Conservation (phyloP, 2,329 filamentous ascomycete species). For the Hypoxylon sp. region DNA sequence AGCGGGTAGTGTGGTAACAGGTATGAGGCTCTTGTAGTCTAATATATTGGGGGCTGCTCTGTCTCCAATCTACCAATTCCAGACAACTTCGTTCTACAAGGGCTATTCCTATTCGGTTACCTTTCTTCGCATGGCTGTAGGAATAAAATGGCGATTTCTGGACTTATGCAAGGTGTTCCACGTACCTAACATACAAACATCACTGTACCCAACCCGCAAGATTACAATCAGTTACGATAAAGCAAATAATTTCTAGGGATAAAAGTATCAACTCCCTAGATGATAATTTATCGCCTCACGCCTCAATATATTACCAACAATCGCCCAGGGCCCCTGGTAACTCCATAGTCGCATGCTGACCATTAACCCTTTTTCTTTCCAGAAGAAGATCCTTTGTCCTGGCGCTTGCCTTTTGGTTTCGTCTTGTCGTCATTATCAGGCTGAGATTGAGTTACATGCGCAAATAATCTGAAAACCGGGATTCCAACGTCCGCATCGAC, state of each 20-base stretch:
- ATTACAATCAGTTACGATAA: neutral
- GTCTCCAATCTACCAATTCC: too few relatives aligned
- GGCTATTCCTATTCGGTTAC: neutral
- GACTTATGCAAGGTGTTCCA: too few relatives aligned
- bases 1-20: too few relatives aligned
- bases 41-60: too few relatives aligned
- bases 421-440: too few relatives aligned
- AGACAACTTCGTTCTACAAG: neutral
- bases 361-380: neutral
- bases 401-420: neutral
- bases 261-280: neutral
- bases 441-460: too few relatives aligned
- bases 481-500: neutral
- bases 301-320: neutral
- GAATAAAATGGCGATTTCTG: too few relatives aligned
- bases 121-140: neutral
- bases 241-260: neutral
- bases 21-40: too few relatives aligned
- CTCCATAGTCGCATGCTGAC: neutral
- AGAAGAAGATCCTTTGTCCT: neutral
- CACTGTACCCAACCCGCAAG: neutral
- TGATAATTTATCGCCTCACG: neutral
- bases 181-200: too few relatives aligned
- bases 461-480: too few relatives aligned
- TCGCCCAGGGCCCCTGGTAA: neutral